Evolutionary conservation across 768 basidiomycete species (phyloP).

Genomic region (Gautieria morchelliformis): DNA sequence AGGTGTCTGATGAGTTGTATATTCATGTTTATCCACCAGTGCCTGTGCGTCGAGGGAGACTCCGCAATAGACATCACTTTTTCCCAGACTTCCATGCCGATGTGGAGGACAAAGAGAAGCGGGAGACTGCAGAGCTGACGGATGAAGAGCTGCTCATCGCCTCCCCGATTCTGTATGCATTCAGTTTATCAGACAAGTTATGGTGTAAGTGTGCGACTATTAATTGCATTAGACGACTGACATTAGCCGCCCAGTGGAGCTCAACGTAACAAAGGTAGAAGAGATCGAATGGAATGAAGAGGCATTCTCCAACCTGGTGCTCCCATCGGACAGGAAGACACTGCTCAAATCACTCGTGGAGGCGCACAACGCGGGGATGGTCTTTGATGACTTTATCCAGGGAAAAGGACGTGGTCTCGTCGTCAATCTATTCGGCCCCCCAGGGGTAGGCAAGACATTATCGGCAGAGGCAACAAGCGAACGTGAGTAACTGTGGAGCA

Average conservation of each 20-base stretch:
- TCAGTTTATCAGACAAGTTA: conserved; percentile 48
- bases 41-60: not conserved
- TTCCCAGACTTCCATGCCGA: not conserved
- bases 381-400: conserved; percentile 52
- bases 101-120: not conserved
- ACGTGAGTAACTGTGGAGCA: conserved; percentile 15
- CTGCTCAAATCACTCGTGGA: conserved; percentile 49
- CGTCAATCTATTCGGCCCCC: conserved; percentile 46
- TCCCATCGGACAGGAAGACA: conserved; percentile 42
- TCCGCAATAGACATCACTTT: not conserved
- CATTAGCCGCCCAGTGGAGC: conserved; percentile 37
- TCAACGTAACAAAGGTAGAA: conserved; percentile 44
- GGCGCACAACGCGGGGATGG: conserved; percentile 41
- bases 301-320: conserved; percentile 50
- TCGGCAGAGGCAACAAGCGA: conserved; percentile 28
- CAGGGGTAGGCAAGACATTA: conserved; percentile 41
- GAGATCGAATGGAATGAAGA: conserved; percentile 48
- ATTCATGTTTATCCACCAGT: not conserved
- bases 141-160: conserved; percentile 49
- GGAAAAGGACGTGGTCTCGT: conserved; percentile 58
- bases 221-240: not conserved
- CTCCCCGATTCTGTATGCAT: conserved; percentile 49
- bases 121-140: conserved; percentile 26
- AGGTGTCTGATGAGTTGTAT: too few relatives aligned
- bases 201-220: conserved; percentile 37